Base-by-base conservation (phyloP, 2,329 filamentous ascomycete genomes). In the Fusarium citri region DNA sequence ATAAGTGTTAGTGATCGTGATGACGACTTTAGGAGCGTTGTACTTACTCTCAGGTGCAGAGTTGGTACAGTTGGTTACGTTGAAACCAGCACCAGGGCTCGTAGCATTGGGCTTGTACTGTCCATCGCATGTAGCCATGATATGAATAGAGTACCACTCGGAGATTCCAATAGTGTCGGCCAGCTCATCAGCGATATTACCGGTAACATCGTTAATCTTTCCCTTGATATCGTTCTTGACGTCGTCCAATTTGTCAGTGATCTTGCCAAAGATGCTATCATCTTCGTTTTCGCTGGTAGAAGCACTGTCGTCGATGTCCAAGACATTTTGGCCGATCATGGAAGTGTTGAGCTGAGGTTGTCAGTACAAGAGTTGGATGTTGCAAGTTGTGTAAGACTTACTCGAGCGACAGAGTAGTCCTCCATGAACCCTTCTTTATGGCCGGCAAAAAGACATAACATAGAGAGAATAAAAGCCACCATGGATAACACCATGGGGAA, bases 131-230 rank as follows among this genome's bases (percentile, higher is more conserved):
- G 78, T 75, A 41, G 80, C 79, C 82, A 84, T 83, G 70, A 86
- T 69, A 67, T 86, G 84, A 30, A 86, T 64, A 18, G 83, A 85
- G 70, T 86, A 86, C 84, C 84, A 86, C 64, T 86, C 78, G 2
- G 81, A 80, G 58, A 86, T 81, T 25, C 84, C 83, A 28, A 86
- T 76, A n/a, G 79, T 77, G 15, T 80, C 77, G 50, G 80, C 77
- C 47, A 85, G 53, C 55, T 82, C 69, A 59, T 82, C 83, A 40
- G 80, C 80, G 41, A 82, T 65, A 10, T 81, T 77, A 58, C 81
- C 79, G 8, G 78, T 76, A 34, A 84, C 72, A 31, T 82, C 76
- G 68, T 82, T 81, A 63, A 84, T 62, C 46, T 78, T 74, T 43
- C 80, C 79, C 50, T 77, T 77, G 61, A 80, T 76, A 11, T 79